Evolutionary conservation across 1,284 basidiomycete genomes (phyloP), one percentile per base, ranked within the genome.

Genomic region (Trichosporon ovoides): DNA sequence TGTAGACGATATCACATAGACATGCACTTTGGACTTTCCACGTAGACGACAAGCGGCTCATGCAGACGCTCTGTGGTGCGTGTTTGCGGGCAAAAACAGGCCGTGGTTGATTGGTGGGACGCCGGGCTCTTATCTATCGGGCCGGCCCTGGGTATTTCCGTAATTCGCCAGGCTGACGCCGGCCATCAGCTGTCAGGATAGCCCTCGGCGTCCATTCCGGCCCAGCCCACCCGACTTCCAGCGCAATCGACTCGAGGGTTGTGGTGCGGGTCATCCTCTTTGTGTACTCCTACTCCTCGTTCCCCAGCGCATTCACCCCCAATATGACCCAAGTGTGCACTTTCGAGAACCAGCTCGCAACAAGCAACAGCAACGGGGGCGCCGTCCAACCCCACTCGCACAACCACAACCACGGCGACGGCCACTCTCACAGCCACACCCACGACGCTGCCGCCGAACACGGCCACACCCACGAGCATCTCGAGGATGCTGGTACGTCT

Each of bases 391-490:
- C 40, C 53, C 51, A 52, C 31, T 20, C 38, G 31, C 57, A 65
- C 56, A 33, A 38, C 19, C 63, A 60, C 49, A 53, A 58, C 55
- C 81, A 81, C 18, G 61, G 48, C 16, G 80, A 60, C 33, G 54
- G 60, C 13, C 66, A 67, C 52, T 49, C 62, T 3, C 69, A 72
- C 52, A 57, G 60, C 24, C 66, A 73, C 55, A 65, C 38, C 13
- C 61, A 69, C 49, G 61, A 61, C 4, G 37, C 34, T 31, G 71
- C 59, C 1, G 67, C 75, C 52, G 89, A 91, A 59, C 90, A 93
- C 71, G 91, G 91, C 2, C 91, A 94, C 68, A 91, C 91, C 0
- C 92, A 95, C 73, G 92, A 93, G 64, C 87, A 89, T 68, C 81
- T 94, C 52, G 90, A 94, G 56, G 82, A 93, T 78, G 82, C 91